Conservation (phyloP, 805 yeast species). For the Nematodospora valgi region DNA sequence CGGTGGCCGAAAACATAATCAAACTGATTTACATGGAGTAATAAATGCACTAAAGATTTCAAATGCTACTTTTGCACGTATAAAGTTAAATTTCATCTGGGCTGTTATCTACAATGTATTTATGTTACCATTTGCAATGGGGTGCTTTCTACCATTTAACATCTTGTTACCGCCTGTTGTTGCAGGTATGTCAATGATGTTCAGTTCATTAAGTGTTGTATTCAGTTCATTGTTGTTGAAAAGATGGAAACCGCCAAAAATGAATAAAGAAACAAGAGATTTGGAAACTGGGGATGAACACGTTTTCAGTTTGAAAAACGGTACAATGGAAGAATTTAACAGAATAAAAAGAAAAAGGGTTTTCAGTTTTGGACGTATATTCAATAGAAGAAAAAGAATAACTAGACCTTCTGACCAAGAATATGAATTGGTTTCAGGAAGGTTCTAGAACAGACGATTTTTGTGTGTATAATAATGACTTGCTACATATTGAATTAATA, state of each 20-base stretch:
- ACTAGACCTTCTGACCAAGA: constrained; percentile 1
- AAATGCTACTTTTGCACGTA: constrained; percentile 62
- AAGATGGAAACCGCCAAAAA: constrained; percentile 49
- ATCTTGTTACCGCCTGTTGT: constrained; percentile 79
- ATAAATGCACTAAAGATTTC: constrained; percentile 67
- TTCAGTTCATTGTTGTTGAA: constrained; percentile 71
- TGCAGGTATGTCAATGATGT: constrained; percentile 92
- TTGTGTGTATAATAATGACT: too few species aligned
- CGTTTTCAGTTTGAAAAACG: constrained; percentile 23
- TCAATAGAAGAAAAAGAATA: neutral
- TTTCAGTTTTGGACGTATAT: neutral
- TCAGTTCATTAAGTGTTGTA: constrained; percentile 88
- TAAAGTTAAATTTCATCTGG: constrained; percentile 81
- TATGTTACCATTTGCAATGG: constrained; percentile 94
- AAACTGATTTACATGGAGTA: constrained; percentile 44
- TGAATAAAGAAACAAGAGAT: constrained; percentile 14
- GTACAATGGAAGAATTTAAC: constrained; percentile 24
- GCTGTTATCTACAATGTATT: constrained; percentile 79
- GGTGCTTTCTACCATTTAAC: constrained; percentile 74
- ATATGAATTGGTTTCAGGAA: constrained; percentile 10
- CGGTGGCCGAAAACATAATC: constrained; percentile 15
- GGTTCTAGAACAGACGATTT: too few species aligned
- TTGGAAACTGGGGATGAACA: constrained; percentile 16
- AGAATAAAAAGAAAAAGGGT: constrained; percentile 4
- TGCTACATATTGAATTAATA: too few species aligned